Evolutionary conservation across 345 rosid species (phyloP), one percentile per base, ranked within the genome.

Genomic region (Isatis tinctoria): DNA sequence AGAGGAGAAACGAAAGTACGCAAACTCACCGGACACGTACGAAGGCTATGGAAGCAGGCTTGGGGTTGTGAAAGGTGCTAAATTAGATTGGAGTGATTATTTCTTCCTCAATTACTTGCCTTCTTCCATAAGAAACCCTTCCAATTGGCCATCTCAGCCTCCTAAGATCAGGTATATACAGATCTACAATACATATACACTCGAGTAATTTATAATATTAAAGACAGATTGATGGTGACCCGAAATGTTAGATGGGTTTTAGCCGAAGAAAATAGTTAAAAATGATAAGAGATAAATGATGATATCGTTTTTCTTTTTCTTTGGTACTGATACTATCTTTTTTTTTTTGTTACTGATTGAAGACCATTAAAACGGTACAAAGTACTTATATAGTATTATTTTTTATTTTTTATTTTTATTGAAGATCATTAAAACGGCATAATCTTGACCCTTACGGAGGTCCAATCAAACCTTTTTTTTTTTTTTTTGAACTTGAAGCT

Each of bases 71-170:
- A 88, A 92, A 65, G 97, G 83, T 6, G 97, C 99, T 0, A 77
- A 79, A 13, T 87, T 94, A 56, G 98, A 92, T 75, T 95, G 99
- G 99, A 84, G 97, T 58, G 99, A 95, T 76, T 95, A 95, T 73
- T 92, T 83, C 74, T 92, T 75, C 60, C 96, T 95, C 63, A 86
- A 95, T 66, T 85, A 66, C 74, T 74, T 82, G 79, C 99, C 99
- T 33, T 35, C 43, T 6, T 43, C 78, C 36, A 35, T 82, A 28
- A 85, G 83, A 77, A 77, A 82, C 68, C 80, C 74, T 17, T 78
- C 79, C 62, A 92, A 90, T 74, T 95, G 97, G 97, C 99, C 99
- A 35, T 28, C 82, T 16, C 83, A 74, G 16, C 97, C 96, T 22
- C 56, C 85, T n/a, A 65, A 78, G 65, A 84, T 84, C 87, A 92